Evolutionary conservation across 495 filamentous ascomycete species (phyloP).

Genomic region (Talaromyces adpressus): DNA sequence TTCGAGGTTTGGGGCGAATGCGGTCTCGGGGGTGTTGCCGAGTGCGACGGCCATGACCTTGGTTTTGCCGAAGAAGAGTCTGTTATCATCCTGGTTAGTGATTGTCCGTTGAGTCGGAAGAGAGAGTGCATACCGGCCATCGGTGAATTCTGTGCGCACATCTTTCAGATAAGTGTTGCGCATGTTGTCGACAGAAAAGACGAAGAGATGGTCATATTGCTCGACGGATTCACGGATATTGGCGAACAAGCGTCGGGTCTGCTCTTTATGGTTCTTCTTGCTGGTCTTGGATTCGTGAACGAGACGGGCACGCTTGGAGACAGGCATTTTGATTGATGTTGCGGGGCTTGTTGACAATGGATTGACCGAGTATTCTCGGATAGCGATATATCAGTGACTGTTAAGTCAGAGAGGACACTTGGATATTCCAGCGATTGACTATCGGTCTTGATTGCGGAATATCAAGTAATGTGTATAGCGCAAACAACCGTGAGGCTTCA

Average conservation of each 20-base stretch:
- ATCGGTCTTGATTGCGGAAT: background rate
- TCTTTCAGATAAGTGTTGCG: constrained; percentile 95
- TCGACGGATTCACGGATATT: constrained; percentile 82
- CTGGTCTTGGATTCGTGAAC: constrained; percentile 81
- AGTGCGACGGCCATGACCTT: constrained; percentile 96
- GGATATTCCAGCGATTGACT: background rate
- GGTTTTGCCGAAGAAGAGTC: constrained; percentile 96
- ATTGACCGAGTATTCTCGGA: background rate
- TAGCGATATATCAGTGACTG: background rate
- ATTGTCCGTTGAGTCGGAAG: background rate
- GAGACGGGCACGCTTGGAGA: constrained; percentile 86
- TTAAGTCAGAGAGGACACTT: background rate
- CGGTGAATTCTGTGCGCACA: constrained; percentile 73
- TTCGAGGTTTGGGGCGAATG: constrained; percentile 67
- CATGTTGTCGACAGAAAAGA: constrained; percentile 96
- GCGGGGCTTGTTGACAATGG: background rate
- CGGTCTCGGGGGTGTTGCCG: constrained; percentile 63
- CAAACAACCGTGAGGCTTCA: background rate
- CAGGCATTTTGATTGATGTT: constrained; percentile 66
- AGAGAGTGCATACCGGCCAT: constrained; percentile 61
- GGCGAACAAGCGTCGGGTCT: constrained; percentile 78
- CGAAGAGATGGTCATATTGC: constrained; percentile 81
- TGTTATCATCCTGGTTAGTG: constrained; percentile 19
- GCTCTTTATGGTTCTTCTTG: constrained; percentile 86
- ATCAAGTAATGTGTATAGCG: background rate